These are phyloP conservation scores for Leonotis leonurus DNA, from an alignment of 257 asterid genomes.

Conservation along the genomic window DNA sequence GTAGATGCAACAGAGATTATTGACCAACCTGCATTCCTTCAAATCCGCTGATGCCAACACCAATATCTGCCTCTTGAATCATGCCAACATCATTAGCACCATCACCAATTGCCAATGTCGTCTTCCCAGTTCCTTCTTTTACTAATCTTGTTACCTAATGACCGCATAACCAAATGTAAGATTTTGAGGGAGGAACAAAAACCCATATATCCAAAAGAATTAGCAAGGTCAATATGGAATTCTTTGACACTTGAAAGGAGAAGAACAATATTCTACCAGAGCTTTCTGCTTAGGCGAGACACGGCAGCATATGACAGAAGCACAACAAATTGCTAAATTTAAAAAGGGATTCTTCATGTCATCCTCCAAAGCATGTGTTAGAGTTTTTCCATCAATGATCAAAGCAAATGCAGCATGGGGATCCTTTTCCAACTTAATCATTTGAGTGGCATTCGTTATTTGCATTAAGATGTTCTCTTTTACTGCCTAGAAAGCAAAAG, in stretches of 20 bases:
- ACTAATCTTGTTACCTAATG: conserved; percentile 87
- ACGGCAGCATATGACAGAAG: conserved; percentile 99
- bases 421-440: conserved; percentile 84
- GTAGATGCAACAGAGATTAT: too few species aligned
- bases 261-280: conserved; percentile 66
- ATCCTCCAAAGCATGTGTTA: conserved; percentile 72
- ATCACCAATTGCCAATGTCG: conserved; percentile 95
- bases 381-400: conserved; percentile 91
- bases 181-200: neutral
- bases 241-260: too few species aligned
- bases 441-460: conserved; percentile 81
- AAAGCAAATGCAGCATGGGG: conserved; percentile 94
- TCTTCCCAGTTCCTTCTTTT: conserved; percentile 96
- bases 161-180: conserved; percentile 14
- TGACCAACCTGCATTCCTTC: conserved; percentile 99
- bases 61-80: conserved; percentile 99
- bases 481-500: conserved; percentile 46
- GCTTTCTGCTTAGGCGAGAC: conserved; percentile 99
- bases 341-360: conserved; percentile 78
- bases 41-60: conserved; percentile 98
- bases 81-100: conserved; percentile 99
- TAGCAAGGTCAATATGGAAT: conserved; percentile 6
- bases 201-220: neutral
- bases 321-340: conserved; percentile 79
- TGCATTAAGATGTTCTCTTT: conserved; percentile 79